These are phyloP conservation scores for Colletotrichum tropicicola DNA, from an alignment of 2,329 filamentous ascomycete species.

Conservation along the genomic window DNA sequence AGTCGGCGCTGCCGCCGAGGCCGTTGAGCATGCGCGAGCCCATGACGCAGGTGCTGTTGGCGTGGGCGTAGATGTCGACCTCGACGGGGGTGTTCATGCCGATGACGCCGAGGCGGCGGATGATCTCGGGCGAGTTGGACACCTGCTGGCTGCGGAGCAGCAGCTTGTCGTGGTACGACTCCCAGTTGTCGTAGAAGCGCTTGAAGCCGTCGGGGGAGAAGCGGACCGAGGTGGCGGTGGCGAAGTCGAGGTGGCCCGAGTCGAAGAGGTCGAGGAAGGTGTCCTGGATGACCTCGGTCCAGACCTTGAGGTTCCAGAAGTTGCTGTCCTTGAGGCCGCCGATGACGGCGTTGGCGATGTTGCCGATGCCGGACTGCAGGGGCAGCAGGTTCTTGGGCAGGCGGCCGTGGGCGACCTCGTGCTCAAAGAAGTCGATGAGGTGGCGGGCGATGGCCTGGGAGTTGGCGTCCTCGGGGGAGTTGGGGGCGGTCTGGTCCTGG, in stretches of 20 bases:
- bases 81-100: slow-evolving; percentile 97
- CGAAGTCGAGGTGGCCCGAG: slow-evolving; percentile 86
- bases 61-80: slow-evolving; percentile 94
- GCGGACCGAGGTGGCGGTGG: slow-evolving; percentile 87
- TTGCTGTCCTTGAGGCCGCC: slow-evolving; percentile 83
- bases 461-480: slow-evolving; percentile 77
- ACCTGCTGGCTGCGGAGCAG: slow-evolving; percentile 89
- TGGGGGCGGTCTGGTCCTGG: slow-evolving; percentile 78
- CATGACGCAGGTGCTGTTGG: slow-evolving; percentile 91
- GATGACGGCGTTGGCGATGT: slow-evolving; percentile 92
- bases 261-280: slow-evolving; percentile 94
- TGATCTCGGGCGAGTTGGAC: slow-evolving; percentile 91
- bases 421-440: slow-evolving; percentile 84
- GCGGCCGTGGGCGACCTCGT: slow-evolving; percentile 82
- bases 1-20: slow-evolving; percentile 83
- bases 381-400: slow-evolving; percentile 81
- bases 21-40: slow-evolving; percentile 89
- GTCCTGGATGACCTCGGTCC: slow-evolving; percentile 94
- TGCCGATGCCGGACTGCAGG: slow-evolving; percentile 88
- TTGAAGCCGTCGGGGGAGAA: slow-evolving; percentile 93
- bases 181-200: slow-evolving; percentile 89
- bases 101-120: slow-evolving; percentile 85
- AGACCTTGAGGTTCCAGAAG: slow-evolving; percentile 89
- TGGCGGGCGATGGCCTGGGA: slow-evolving; percentile 80
- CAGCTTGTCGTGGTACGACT: slow-evolving; percentile 81